Evolutionary conservation across 169 alveolate species (phyloP).

Genomic region (Cryptosporidium sp.): DNA sequence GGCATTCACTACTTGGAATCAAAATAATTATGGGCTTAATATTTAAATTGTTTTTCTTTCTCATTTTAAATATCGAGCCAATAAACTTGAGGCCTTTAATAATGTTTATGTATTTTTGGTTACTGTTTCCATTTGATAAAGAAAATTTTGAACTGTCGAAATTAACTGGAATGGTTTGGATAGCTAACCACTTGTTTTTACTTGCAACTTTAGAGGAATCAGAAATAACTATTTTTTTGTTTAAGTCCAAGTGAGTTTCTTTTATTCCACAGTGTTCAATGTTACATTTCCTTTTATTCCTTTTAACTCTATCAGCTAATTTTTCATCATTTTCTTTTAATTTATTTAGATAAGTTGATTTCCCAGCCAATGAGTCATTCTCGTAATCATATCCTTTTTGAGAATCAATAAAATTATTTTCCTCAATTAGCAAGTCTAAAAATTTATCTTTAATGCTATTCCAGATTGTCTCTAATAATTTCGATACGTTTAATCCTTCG

Average conservation of each 20-base stretch:
- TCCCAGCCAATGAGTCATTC: not conserved
- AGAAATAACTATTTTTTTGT: not conserved
- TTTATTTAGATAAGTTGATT: not conserved
- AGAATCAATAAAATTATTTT: not conserved
- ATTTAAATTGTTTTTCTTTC: not conserved
- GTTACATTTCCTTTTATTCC: not conserved
- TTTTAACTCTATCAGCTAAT: not conserved
- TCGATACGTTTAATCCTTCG: conserved; percentile 33
- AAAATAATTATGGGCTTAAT: conserved; percentile 20
- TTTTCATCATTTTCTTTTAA: not conserved
- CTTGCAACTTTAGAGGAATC: not conserved
- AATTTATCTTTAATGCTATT: not conserved
- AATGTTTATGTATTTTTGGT: not conserved
- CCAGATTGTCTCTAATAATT: conserved; percentile 51
- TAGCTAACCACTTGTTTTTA: not conserved
- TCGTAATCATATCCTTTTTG: not conserved
- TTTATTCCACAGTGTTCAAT: not conserved
- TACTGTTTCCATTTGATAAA: not conserved
- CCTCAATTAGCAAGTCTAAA: not conserved
- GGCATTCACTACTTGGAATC: conserved; percentile 38
- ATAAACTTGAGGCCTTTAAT: conserved; percentile 43
- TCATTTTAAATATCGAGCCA: conserved; percentile 8
- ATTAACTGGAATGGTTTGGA: not conserved
- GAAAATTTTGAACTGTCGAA: not conserved
- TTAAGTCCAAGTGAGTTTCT: not conserved